These are phyloP conservation scores for Picea abies DNA, from an alignment of 83 land plant genomes.

Conservation along the genomic window DNA sequence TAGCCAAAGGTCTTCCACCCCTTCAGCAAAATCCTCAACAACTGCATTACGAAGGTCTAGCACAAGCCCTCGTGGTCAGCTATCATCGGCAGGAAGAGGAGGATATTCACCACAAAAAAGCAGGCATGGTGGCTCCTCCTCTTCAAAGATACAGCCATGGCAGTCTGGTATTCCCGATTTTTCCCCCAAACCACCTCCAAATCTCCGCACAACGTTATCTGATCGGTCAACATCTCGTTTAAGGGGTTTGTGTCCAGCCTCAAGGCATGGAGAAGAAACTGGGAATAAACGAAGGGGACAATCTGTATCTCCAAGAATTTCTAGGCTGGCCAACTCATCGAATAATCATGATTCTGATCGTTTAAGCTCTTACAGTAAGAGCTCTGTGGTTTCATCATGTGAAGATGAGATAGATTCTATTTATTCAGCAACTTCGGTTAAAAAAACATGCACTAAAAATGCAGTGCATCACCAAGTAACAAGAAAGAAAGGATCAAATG, in stretches of 20 bases:
- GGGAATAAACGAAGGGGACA: neutral
- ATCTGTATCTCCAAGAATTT: neutral
- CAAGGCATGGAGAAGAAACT: neutral
- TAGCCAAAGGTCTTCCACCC: neutral
- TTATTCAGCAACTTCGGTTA: neutral
- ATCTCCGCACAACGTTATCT: neutral
- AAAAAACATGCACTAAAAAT: neutral
- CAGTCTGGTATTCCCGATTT: neutral
- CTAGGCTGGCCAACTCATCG: neutral
- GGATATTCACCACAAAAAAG: neutral
- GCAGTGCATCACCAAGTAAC: neutral
- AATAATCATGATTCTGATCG: neutral
- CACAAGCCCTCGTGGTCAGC: neutral
- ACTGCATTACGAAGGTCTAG: neutral
- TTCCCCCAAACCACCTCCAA: neutral
- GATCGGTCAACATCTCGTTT: neutral
- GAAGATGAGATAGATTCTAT: neutral
- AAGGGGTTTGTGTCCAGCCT: neutral
- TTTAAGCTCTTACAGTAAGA: constrained; percentile 1
- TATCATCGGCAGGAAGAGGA: neutral
- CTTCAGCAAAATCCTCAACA: neutral
- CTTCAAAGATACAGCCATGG: neutral
- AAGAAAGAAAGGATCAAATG: neutral
- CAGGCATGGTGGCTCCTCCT: neutral
- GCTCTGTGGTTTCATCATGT: constrained; percentile 1